Percentiles rank a stretch among this genome's conserved stretches.
These are phyloP conservation scores for Alternaria angustiovoidea DNA, from an alignment of 2,329 filamentous ascomycete species.

Conservation along the genomic window DNA sequence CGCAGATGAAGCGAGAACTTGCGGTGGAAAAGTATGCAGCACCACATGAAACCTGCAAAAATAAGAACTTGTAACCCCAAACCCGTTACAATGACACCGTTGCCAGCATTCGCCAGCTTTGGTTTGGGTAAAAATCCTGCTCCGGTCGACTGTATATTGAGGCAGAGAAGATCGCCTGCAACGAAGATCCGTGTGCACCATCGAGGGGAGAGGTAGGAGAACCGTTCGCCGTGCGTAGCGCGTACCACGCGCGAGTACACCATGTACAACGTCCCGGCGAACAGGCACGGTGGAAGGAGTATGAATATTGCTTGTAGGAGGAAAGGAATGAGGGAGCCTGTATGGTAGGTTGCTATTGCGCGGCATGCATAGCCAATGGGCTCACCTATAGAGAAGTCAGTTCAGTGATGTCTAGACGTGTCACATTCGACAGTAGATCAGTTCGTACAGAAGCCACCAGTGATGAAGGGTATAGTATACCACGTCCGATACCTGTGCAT, in stretches of 20 bases:
- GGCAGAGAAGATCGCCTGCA: constrained; percentile 59
- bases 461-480: constrained; percentile 59
- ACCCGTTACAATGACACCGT: constrained; percentile 60
- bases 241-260: constrained; percentile 49
- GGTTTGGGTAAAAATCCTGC: constrained; percentile 48
- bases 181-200: constrained; percentile 64
- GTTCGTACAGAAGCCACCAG: constrained; percentile 59
- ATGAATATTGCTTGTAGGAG: constrained; percentile 51
- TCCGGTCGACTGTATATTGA: constrained; percentile 59
- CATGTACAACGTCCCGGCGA: constrained; percentile 57
- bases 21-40: constrained; percentile 58
- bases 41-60: constrained; percentile 63
- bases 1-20: constrained; percentile 28
- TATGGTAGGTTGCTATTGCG: constrained; percentile 46
- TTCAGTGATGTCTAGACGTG: neutral
- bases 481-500: constrained; percentile 52
- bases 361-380: constrained; percentile 61
- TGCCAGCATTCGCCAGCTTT: constrained; percentile 4
- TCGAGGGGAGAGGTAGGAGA: constrained; percentile 51
- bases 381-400: constrained; percentile 55
- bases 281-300: constrained; percentile 53
- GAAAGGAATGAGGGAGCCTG: constrained; percentile 43
- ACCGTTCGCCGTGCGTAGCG: constrained; percentile 47
- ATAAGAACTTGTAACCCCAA: constrained; percentile 65
- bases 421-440: constrained; percentile 19